Percentiles rank a stretch among this genome's conserved stretches.
Evolutionary conservation across 1,139 yeast species (phyloP).

Genomic region (Protomyces gravidus): DNA sequence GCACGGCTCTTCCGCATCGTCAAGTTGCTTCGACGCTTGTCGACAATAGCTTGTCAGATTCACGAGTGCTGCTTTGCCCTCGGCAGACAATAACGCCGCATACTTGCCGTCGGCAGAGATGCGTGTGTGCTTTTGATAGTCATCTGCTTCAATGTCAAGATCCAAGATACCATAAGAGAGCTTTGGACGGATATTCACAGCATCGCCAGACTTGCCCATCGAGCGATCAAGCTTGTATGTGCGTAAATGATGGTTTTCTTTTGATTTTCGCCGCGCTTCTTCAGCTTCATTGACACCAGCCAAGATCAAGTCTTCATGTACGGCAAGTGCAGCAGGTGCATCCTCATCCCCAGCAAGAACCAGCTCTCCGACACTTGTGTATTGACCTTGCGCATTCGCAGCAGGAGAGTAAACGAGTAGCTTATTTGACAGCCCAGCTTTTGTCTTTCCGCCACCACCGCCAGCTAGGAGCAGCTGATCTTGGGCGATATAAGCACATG

Average conservation of each 20-base stretch:
- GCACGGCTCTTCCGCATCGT: background rate
- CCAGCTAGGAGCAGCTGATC: conserved; percentile 28
- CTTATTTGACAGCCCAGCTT: conserved; percentile 20
- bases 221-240: conserved; percentile 5
- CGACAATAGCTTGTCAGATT: background rate
- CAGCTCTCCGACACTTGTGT: conserved; percentile 6
- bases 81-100: conserved; percentile 17
- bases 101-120: conserved; percentile 14
- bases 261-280: conserved; percentile 1
- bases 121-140: conserved; percentile 20
- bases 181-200: background rate
- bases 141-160: conserved; percentile 12
- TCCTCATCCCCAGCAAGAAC: conserved; percentile 22
- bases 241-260: conserved; percentile 22
- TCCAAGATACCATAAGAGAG: conserved; percentile 12
- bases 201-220: conserved; percentile 2
- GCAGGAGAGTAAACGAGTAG: conserved; percentile 7
- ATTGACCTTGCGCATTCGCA: conserved; percentile 3
- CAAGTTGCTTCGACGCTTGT: background rate
- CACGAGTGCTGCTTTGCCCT: conserved; percentile 18
- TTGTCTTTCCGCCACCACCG: conserved; percentile 21
- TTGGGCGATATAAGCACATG: conserved; percentile 24
- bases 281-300: conserved; percentile 24
- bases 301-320: conserved; percentile 12
- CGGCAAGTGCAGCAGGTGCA: conserved; percentile 19